Evolutionary conservation across 1,139 yeast species (phyloP).

Genomic region (Pichia sp.): DNA sequence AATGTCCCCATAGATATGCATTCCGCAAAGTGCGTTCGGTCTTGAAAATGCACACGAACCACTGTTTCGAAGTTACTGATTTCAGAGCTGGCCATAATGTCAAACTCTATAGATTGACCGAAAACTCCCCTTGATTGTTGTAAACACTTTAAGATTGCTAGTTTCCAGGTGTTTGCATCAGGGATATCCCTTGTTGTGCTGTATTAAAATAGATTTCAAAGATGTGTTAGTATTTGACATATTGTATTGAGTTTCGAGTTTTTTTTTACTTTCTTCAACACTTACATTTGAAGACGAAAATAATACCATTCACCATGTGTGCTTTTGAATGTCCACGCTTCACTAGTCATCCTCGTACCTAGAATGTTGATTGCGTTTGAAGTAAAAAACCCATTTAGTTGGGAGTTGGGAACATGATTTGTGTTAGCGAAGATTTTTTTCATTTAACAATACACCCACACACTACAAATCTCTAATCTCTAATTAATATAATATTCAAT

Average conservation of each 20-base stretch:
- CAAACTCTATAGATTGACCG: conserved; percentile 39
- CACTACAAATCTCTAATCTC: too few relatives aligned
- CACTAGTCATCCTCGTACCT: neutral
- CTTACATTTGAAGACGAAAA: conserved; percentile 10
- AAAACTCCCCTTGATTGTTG: conserved; percentile 34
- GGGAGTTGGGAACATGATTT: neutral
- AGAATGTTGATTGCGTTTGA: too few relatives aligned
- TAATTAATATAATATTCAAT: neutral
- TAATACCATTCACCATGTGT: conserved; percentile 11
- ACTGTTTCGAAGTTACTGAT: conserved; percentile 11
- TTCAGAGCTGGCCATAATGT: conserved; percentile 27
- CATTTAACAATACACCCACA: too few relatives aligned
- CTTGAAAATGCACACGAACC: conserved; percentile 22
- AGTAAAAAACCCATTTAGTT: too few relatives aligned
- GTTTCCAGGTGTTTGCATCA: conserved; percentile 40
- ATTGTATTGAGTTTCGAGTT: neutral
- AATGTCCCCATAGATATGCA: conserved; percentile 23
- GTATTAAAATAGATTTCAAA: neutral
- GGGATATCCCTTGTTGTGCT: conserved; percentile 3
- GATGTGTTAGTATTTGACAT: conserved; percentile 1
- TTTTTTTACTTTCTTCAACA: neutral
- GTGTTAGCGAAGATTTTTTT: too few relatives aligned
- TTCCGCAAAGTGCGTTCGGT: conserved; percentile 18
- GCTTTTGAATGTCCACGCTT: conserved; percentile 1
- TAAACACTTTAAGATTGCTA: conserved; percentile 32